Evolutionary conservation across 495 filamentous ascomycete species (phyloP).

Genomic region (Podospora pseudopauciseta): DNA sequence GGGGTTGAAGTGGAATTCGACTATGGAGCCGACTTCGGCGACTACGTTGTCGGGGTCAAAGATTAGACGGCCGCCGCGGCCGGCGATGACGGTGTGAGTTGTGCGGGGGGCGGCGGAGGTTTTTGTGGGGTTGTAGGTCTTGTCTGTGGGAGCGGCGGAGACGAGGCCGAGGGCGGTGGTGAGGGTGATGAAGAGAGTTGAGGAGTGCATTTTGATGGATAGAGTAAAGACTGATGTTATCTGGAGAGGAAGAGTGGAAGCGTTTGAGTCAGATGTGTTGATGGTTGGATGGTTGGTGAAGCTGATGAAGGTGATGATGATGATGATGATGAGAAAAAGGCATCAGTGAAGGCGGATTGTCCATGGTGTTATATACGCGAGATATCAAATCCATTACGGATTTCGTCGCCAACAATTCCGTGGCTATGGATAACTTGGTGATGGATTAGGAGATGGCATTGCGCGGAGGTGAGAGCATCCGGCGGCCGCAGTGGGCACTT

Average conservation of each 20-base stretch:
- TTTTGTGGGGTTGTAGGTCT: slow-evolving; percentile 12
- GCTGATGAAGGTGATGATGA: slow-evolving; percentile 9
- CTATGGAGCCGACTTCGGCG: slow-evolving; percentile 47
- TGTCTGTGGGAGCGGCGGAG: slow-evolving; percentile 19
- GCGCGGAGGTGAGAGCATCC: background rate
- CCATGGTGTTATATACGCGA: background rate
- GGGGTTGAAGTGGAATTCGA: slow-evolving; percentile 57
- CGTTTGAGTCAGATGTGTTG: background rate
- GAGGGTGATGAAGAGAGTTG: slow-evolving; percentile 15
- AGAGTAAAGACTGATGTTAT: background rate
- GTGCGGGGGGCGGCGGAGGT: slow-evolving; percentile 16
- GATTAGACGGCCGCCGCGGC: slow-evolving; percentile 37
- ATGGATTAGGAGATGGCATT: background rate
- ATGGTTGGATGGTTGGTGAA: slow-evolving; percentile 8
- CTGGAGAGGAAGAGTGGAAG: background rate
- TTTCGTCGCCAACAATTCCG: background rate
- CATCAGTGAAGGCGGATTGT: background rate
- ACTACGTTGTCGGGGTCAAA: slow-evolving; percentile 53
- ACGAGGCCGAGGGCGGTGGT: slow-evolving; percentile 5
- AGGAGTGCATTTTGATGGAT: slow-evolving; percentile 21
- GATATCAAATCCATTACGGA: background rate
- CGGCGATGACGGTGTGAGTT: slow-evolving; percentile 52
- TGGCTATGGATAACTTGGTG: background rate
- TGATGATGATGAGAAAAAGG: background rate
- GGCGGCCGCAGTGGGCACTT: background rate